Evolutionary conservation across 371 early-diverging fungal species (phyloP), one percentile per base, ranked within the genome.

Genomic region (Apophysomyces trapeziformis): DNA sequence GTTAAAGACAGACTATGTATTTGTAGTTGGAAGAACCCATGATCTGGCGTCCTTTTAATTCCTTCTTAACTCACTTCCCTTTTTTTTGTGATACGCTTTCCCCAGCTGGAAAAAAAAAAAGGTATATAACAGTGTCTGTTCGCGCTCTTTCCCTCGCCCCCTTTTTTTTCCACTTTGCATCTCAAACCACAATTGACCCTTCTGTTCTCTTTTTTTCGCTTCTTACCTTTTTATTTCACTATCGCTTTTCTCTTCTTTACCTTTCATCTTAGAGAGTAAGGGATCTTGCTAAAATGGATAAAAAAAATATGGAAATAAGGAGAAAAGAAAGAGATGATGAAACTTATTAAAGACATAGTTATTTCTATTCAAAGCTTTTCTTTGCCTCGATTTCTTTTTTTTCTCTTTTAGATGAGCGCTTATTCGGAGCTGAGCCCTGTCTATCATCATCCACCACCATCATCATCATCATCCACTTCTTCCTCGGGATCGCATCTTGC

Each of bases 351-450:
- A 26, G 32, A 26, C 32, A 26, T 26, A 26, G 32, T 2, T 26
- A 26, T 26, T 26, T 26, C 32, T 26, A 26, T 26, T 26, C 41
- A 41, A 41, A 41, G 2, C 41, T 41, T 11, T 11, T 41, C 8
- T 41, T 41, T 41, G 41, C 1, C 11, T 8, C 13, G 1, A 41
- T 41, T 41, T 13, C 1, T 41, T 21, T 41, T 41, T 13, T 11
- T 41, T 21, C n/a, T 50, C 16, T 50, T 50, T n/a, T 21, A 58
- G 38, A 66, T 66, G 66, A 66, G 66, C 43, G 37, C 66, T 14
- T 66, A 66, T 16, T 66, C 66, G 37, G 66, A 66, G 60, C 41
- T 66, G 16, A 60, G 38, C 44, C 66, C 66, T 39, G 38, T 66
- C n/a, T 60, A 54, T 54, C 35, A 60, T 66, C 66, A 45, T 5